A percentile compares a stretch with the other conserved stretches of the same genome.
Evolutionary conservation across 768 basidiomycete species (phyloP).

Genomic region (Trametes gibbosa): DNA sequence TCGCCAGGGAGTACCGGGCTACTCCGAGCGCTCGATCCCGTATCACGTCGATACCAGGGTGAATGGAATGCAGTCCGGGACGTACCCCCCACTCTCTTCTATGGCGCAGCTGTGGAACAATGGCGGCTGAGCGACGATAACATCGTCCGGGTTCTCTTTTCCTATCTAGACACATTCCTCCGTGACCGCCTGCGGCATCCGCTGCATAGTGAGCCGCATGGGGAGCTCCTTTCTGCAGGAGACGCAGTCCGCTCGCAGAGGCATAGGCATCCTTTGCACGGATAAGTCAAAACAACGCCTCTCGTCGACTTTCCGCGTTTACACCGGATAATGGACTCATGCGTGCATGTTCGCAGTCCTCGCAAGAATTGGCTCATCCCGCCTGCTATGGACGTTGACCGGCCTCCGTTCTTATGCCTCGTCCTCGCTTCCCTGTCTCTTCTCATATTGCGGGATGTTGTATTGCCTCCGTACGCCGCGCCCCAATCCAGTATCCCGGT

Average conservation of each 20-base stretch:
- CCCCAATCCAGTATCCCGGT: not conserved
- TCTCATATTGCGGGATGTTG: not conserved
- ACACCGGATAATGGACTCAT: too few species aligned
- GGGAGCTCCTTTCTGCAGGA: too few species aligned
- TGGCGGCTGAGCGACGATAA: not conserved
- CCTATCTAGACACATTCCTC: not conserved
- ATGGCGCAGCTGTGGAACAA: slow-evolving; percentile 21
- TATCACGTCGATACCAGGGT: slow-evolving; percentile 9
- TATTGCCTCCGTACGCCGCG: not conserved
- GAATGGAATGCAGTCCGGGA: not conserved
- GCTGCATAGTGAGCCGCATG: too few species aligned
- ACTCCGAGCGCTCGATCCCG: slow-evolving; percentile 2
- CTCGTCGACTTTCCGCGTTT: too few species aligned
- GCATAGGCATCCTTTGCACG: too few species aligned
- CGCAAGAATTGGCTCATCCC: not conserved
- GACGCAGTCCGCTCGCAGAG: too few species aligned
- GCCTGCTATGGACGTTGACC: not conserved
- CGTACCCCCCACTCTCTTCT: slow-evolving; percentile 5
- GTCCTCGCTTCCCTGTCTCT: not conserved
- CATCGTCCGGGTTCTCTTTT: not conserved
- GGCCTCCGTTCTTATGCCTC: not conserved
- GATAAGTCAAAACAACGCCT: too few species aligned
- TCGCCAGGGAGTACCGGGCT: slow-evolving; percentile 8
- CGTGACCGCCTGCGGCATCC: not conserved
- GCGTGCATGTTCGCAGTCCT: not conserved